Evolutionary conservation across 2,329 filamentous ascomycete genomes (phyloP).

Genomic region (Fusarium nanum): DNA sequence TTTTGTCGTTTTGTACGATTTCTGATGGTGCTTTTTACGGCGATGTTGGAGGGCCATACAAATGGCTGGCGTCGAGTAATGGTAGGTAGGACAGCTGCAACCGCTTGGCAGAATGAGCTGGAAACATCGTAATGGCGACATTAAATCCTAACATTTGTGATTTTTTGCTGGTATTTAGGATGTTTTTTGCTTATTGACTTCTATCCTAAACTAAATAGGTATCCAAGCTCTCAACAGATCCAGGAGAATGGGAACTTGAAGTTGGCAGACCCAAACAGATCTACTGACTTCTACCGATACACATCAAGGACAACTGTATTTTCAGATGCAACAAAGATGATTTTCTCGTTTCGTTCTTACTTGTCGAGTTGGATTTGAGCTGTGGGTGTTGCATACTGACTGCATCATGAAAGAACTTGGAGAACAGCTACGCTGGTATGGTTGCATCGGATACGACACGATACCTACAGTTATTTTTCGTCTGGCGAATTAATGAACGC

Average conservation of each 20-base stretch:
- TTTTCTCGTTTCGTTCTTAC: too few relatives aligned
- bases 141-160: too few relatives aligned
- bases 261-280: background rate
- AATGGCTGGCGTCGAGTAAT: background rate
- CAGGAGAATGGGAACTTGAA: background rate
- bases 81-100: background rate
- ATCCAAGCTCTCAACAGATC: background rate
- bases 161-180: background rate
- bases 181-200: background rate
- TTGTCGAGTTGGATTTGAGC: too few relatives aligned
- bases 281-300: background rate
- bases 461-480: background rate
- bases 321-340: background rate
- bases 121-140: too few relatives aligned
- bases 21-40: too few relatives aligned
- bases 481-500: background rate
- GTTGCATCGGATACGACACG: background rate
- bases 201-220: too few relatives aligned
- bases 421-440: background rate
- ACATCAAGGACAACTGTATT: background rate
- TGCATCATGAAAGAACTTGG: background rate
- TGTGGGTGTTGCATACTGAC: background rate
- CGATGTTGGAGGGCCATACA: too few relatives aligned
- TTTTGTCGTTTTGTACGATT: slow-evolving; percentile 17
- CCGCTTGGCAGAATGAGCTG: background rate